Conservation (phyloP, 306 rosid genomes). For the Prunus mume region DNA sequence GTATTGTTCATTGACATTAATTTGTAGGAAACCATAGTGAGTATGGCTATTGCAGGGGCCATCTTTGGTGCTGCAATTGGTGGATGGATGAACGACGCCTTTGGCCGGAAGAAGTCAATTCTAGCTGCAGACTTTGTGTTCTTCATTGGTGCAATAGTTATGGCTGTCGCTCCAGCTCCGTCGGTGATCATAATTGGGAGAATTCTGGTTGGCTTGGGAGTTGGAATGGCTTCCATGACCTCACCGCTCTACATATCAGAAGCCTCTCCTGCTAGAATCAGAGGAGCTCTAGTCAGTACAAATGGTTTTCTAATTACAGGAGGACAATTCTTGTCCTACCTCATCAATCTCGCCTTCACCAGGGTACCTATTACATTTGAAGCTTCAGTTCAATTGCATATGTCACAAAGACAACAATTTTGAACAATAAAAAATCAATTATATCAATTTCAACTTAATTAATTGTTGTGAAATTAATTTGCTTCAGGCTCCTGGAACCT, state of each 20-base stretch:
- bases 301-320: constrained; percentile 73
- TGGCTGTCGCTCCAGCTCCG: constrained; percentile 73
- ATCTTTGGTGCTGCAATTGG: constrained; percentile 93
- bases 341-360: constrained; percentile 74
- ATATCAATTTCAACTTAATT: background rate
- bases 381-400: background rate
- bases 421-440: background rate
- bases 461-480: background rate
- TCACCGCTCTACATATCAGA: constrained; percentile 87
- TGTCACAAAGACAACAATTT: background rate
- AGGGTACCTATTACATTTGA: constrained; percentile 30
- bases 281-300: constrained; percentile 80
- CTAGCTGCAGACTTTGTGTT: constrained; percentile 61
- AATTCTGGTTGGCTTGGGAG: constrained; percentile 77
- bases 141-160: constrained; percentile 56
- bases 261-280: constrained; percentile 73
- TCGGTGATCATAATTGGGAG: constrained; percentile 71
- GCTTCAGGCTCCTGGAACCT: constrained; percentile 60
- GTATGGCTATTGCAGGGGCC: constrained; percentile 89
- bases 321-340: constrained; percentile 79
- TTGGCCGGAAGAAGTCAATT: constrained; percentile 65
- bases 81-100: constrained; percentile 73
- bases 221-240: constrained; percentile 92
- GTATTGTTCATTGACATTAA: background rate
- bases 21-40: constrained; percentile 75